Evolutionary conservation across 306 rosid species (phyloP), one percentile per base, ranked within the genome.

Genomic region (Vachellia collinsii): DNA sequence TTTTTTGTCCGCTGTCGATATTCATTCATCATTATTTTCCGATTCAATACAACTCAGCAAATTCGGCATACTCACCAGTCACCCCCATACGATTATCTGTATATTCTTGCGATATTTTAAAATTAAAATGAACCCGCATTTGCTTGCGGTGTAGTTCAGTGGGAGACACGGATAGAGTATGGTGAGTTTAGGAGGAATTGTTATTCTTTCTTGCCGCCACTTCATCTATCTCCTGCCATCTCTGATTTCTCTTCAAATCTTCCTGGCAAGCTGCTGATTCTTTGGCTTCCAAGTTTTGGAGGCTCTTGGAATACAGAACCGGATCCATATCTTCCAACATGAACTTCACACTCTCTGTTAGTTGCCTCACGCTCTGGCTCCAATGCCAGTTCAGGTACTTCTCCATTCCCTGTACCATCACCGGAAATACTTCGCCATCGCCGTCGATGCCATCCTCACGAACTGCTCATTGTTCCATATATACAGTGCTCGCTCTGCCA

Each of bases 391-490:
- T 88, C 0, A 91, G 79, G 79, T 89, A 93, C 85, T 81, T 88
- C 81, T 93, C 97, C 84, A 94, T 86, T 9, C 97, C 97, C 78
- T 85, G 83, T 9, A 93, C 87, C 5, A 94, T 85, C 10, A 91
- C 79, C 1, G 92, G 97, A 68, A 90, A 89, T 53, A 94, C 97
- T 70, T 92, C 20, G 83, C 92, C 43, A 85, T 77, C 73, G 86
- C 93, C 62, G 74, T 84, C 7, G 88, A 78, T 41, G 85, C 97
- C 97, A 92, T 90, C 80, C 83, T 91, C 71, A 91, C 92, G 50
- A 94, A 94, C 17, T 89, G 92, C 83, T 92, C 97, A 56, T 89
- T 94, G 92, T 91, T 94, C 99, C 97, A 92, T 9, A 92, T 81
- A 73, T 88, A 90, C 0, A 94, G 89, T 0, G 99, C 97, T 5